Base-by-base conservation (phyloP, 2,329 filamentous ascomycete species). In the Domatiomyces catenatus region DNA sequence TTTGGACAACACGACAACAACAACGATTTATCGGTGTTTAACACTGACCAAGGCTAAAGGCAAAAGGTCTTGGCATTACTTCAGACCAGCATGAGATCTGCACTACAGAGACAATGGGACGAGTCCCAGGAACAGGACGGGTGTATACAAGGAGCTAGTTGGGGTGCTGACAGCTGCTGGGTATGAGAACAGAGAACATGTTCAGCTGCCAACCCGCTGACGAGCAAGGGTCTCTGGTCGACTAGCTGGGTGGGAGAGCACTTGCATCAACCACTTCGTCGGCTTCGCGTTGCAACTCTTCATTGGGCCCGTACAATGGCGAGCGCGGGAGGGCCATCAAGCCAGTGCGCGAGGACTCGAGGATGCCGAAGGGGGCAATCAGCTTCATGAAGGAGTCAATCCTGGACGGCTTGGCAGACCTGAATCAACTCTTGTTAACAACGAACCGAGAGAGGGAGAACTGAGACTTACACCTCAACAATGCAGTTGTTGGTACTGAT, bases 401-500 rank as follows among this genome's bases (percentile, higher is more conserved):
- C 69, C 92, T 83, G 55, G 75, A 79, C 36, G 87, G 89, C 71
- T 98, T 98, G 53, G 92, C 92, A 49, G 88, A 94, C 6, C 84
- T 88, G 60, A 53, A 48, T 20, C 20, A 19, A 44, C 49, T 50
- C 48, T 48, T 49, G 45, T 32, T 55, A 8, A 51, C 42, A 49
- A 20, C 52, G 32, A 24, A 42, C 58, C 62, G 45, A 44, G 47
- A 10, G 47, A 12, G 54, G 47, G 46, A 44, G 44, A 50, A 48
- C 42, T 48, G 18, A 36, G 26, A 77, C 84, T 77, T 77, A 90
- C 86, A 98, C 69, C 70, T 98, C 92, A 53, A 98, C 89, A 67
- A 96, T 96, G 71, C 92, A 96, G 72, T 93, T 96, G 70, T 86
- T 95, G 49, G 86, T 95, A 74, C 88, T 94, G 62, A 98, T 96